Evolutionary conservation across 176 grass and related monocot species (phyloP).

Genomic region (Tuctoria greenei): DNA sequence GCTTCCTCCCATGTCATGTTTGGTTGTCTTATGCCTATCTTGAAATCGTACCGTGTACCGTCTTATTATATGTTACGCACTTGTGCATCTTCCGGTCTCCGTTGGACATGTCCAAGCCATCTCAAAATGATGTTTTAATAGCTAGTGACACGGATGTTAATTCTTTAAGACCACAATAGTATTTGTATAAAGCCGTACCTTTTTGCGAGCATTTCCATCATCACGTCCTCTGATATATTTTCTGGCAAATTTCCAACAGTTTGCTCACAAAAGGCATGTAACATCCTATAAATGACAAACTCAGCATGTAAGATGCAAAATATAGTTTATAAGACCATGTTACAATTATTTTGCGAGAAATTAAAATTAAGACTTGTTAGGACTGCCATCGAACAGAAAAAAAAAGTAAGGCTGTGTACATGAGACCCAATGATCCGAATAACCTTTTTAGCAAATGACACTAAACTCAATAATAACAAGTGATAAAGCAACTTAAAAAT

Average conservation of each 20-base stretch:
- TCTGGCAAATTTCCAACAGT: constrained; percentile 48
- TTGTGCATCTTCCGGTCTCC: too few species aligned
- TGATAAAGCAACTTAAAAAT: background rate
- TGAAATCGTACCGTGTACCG: too few species aligned
- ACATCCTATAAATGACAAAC: constrained; percentile 73
- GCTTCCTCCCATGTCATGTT: too few species aligned
- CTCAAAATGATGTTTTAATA: background rate
- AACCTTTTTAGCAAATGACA: background rate
- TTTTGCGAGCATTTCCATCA: constrained; percentile 71
- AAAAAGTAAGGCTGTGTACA: background rate
- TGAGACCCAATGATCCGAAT: background rate
- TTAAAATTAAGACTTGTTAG: background rate
- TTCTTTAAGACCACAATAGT: constrained; percentile 1
- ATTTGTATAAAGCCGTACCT: constrained; percentile 44
- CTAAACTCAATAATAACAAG: background rate
- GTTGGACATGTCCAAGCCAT: too few species aligned
- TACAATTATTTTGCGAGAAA: background rate
- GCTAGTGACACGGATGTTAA: background rate
- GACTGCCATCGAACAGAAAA: background rate
- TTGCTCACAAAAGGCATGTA: constrained; percentile 81
- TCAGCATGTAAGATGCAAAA: constrained; percentile 7
- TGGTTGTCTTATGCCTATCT: too few species aligned
- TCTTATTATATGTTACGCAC: too few species aligned
- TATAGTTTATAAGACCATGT: constrained; percentile 1
- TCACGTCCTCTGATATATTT: constrained; percentile 53